These are phyloP conservation scores for Primulina eburnea DNA, from an alignment of 257 asterid species.

Conservation along the genomic window DNA sequence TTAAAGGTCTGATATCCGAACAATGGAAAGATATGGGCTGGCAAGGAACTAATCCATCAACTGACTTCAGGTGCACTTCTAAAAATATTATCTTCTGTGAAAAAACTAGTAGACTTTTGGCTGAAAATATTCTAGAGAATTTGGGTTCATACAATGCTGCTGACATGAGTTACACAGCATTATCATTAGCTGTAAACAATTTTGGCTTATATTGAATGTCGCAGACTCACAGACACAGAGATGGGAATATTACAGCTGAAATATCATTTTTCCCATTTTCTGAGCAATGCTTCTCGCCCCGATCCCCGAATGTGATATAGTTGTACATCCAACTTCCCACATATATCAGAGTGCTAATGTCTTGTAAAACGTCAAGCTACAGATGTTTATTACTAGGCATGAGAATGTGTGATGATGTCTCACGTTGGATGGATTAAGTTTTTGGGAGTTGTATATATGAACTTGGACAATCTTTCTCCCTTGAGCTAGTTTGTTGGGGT, in stretches of 20 bases:
- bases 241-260: not conserved
- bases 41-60: conserved; percentile 94
- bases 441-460: too few species aligned
- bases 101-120: not conserved
- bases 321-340: too few species aligned
- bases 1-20: conserved; percentile 71
- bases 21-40: conserved; percentile 99
- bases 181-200: not conserved
- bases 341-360: too few species aligned
- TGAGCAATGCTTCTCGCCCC: too few species aligned
- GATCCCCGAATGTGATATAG: too few species aligned
- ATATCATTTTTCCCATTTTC: not conserved
- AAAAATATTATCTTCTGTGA: too few species aligned
- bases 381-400: too few species aligned
- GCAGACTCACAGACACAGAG: not conserved
- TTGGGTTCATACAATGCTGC: not conserved
- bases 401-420: too few species aligned
- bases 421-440: too few species aligned
- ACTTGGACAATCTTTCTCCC: too few species aligned
- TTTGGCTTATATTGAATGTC: not conserved
- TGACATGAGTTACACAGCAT: not conserved
- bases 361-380: too few species aligned
- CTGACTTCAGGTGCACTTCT: conserved; percentile 74
- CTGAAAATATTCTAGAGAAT: not conserved
- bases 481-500: too few species aligned